Evolutionary conservation across 441 rosid species (phyloP).

Genomic region (Euphorbia corollata): DNA sequence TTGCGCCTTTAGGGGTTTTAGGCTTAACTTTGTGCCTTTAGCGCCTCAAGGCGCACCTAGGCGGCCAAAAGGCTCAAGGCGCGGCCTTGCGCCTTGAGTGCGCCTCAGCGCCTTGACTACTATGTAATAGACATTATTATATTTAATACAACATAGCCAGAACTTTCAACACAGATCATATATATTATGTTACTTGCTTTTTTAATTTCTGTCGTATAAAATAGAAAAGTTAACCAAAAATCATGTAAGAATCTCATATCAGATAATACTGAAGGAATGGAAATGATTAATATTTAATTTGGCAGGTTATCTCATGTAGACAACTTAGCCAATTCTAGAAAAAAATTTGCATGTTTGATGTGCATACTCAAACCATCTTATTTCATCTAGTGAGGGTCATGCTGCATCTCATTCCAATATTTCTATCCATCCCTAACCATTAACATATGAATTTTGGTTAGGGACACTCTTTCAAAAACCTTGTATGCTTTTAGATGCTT

Average conservation of each 20-base stretch:
- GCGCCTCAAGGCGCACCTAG: too few species aligned
- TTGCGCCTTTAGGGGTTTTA: too few species aligned
- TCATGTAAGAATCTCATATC: neutral
- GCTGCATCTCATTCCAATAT: constrained; percentile 2
- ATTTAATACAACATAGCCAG: neutral
- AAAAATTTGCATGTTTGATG: neutral
- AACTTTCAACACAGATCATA: neutral
- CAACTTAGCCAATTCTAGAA: neutral
- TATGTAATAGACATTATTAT: neutral
- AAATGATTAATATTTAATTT: neutral
- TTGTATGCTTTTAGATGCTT: neutral
- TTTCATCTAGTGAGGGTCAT: neutral
- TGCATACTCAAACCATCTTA: constrained; percentile 3
- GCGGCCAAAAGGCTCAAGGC: too few species aligned
- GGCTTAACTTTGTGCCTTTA: too few species aligned
- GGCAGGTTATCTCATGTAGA: neutral
- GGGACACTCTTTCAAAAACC: neutral
- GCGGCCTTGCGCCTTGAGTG: too few species aligned
- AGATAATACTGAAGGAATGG: neutral
- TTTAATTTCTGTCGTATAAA: neutral
- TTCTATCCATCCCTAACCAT: neutral
- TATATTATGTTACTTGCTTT: neutral
- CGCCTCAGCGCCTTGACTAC: too few species aligned
- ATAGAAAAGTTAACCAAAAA: neutral
- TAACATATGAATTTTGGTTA: neutral